phyloP scores from a whole-genome alignment of 345 rosid species.

The Nephelium lappaceum region DNA sequence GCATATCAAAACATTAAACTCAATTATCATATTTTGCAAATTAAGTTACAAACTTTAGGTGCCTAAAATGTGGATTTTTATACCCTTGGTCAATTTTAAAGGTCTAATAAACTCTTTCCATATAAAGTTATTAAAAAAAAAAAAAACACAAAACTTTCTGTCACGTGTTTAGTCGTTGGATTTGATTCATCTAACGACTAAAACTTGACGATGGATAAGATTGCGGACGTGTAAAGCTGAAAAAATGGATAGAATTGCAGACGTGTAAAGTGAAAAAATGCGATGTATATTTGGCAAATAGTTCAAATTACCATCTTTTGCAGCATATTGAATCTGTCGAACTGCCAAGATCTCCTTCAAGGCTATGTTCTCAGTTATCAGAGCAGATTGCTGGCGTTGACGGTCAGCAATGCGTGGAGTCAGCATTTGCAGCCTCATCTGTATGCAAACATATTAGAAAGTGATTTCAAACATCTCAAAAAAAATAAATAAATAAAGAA shows the following conservation, averaged over 20 bases:
- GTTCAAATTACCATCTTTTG: conserved; percentile 19
- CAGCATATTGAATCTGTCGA: background rate
- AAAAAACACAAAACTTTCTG: no score
- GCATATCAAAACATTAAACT: background rate
- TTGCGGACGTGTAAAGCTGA: background rate
- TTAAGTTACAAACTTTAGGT: background rate
- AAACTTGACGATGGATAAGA: background rate
- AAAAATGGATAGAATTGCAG: no score
- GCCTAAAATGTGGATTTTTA: background rate
- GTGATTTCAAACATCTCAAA: background rate
- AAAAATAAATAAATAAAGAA: no score
- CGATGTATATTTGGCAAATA: background rate
- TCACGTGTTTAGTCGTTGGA: background rate
- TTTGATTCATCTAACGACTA: background rate
- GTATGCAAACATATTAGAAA: background rate
- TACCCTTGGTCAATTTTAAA: background rate
- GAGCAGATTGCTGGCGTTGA: background rate
- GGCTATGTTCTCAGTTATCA: background rate
- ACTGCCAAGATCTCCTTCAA: conserved; percentile 11
- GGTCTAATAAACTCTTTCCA: background rate
- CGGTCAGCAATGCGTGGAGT: background rate
- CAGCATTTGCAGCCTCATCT: conserved; percentile 17
- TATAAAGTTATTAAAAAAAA: no score
- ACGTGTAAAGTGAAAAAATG: no score
- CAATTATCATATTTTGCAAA: background rate